A percentile compares a stretch with the other conserved stretches of the same genome.
These are phyloP conservation scores for Phytopythium delawarense DNA, from an alignment of 352 stramenopile species.

Conservation along the genomic window DNA sequence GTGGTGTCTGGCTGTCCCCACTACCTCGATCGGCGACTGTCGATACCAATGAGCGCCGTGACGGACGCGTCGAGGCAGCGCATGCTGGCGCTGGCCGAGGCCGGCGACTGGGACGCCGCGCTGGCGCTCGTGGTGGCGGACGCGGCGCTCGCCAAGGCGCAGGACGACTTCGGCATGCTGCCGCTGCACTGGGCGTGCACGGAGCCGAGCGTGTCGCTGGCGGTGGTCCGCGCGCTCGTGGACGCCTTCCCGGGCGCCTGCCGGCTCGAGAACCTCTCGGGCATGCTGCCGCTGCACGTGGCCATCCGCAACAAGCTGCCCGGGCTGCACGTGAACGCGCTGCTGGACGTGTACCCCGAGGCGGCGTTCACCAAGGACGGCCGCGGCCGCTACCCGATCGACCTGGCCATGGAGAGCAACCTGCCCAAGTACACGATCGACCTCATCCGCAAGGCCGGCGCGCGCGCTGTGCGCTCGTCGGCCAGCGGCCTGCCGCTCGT, in stretches of 20 bases:
- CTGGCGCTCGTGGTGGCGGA: slow-evolving; percentile 36
- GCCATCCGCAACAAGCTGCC: slow-evolving; percentile 69
- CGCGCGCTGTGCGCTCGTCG: slow-evolving; percentile 27
- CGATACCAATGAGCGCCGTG: slow-evolving; percentile 2
- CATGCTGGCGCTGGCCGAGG: slow-evolving; percentile 53
- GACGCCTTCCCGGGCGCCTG: slow-evolving; percentile 51
- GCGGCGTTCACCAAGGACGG: slow-evolving; percentile 53
- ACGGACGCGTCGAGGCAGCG: slow-evolving; percentile 29
- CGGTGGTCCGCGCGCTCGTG: slow-evolving; percentile 40
- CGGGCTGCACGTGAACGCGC: slow-evolving; percentile 47
- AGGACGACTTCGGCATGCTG: slow-evolving; percentile 84
- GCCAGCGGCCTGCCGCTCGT: slow-evolving; percentile 22
- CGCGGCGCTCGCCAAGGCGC: slow-evolving; percentile 42
- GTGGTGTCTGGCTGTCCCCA: too few relatives aligned
- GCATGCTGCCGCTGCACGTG: slow-evolving; percentile 78
- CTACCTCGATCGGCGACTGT: too few relatives aligned
- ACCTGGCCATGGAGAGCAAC: slow-evolving; percentile 53
- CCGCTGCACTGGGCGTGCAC: slow-evolving; percentile 83
- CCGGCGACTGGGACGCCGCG: slow-evolving; percentile 61
- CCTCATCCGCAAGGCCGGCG: slow-evolving; percentile 60
- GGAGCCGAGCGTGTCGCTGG: slow-evolving; percentile 43
- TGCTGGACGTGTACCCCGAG: slow-evolving; percentile 40
- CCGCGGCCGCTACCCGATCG: slow-evolving; percentile 49
- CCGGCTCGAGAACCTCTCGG: slow-evolving; percentile 64
- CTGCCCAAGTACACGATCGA: slow-evolving; percentile 70